These are phyloP conservation scores for Parafenestella ontariensis DNA, from an alignment of 2,329 filamentous ascomycete genomes.

Conservation along the genomic window DNA sequence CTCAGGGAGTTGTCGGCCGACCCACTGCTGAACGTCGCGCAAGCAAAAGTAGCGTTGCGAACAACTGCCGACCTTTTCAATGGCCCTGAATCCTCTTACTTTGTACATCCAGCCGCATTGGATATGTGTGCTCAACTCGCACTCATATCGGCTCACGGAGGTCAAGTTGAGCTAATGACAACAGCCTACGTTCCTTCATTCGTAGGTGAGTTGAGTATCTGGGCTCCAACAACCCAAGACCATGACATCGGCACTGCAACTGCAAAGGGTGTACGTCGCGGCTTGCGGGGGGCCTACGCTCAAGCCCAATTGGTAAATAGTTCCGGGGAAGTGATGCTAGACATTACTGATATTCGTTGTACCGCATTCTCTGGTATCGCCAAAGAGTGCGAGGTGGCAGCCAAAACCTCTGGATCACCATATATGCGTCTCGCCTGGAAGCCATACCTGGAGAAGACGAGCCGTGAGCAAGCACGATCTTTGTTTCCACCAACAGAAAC, in stretches of 20 bases:
- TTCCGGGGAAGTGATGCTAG: conserved; percentile 8
- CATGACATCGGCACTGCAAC: conserved; percentile 5
- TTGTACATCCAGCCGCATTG: conserved; percentile 41
- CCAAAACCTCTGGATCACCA: conserved; percentile 2
- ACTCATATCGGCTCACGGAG: conserved; percentile 19
- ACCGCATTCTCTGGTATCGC: neutral
- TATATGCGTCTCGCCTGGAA: conserved; percentile 27
- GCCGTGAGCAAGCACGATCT: conserved; percentile 1
- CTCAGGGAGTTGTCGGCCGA: conserved; percentile 6
- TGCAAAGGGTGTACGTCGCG: conserved; percentile 9
- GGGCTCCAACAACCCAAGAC: neutral
- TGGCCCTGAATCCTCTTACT: conserved; percentile 32
- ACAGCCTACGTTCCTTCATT: conserved; percentile 14
- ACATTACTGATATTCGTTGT: conserved; percentile 11
- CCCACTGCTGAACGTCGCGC: neutral
- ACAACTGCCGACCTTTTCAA: conserved; percentile 9
- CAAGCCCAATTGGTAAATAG: conserved; percentile 3
- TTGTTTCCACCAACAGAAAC: conserved; percentile 4
- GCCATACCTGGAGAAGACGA: conserved; percentile 18
- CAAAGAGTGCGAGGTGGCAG: neutral
- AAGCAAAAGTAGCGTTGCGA: conserved; percentile 11
- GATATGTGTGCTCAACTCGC: conserved; percentile 39
- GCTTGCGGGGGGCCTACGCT: conserved; percentile 12
- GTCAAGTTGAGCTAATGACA: conserved; percentile 7
- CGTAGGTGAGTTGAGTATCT: conserved; percentile 5